Base-by-base conservation (phyloP, 129 eudicot genomes). In the Arctium minus region DNA sequence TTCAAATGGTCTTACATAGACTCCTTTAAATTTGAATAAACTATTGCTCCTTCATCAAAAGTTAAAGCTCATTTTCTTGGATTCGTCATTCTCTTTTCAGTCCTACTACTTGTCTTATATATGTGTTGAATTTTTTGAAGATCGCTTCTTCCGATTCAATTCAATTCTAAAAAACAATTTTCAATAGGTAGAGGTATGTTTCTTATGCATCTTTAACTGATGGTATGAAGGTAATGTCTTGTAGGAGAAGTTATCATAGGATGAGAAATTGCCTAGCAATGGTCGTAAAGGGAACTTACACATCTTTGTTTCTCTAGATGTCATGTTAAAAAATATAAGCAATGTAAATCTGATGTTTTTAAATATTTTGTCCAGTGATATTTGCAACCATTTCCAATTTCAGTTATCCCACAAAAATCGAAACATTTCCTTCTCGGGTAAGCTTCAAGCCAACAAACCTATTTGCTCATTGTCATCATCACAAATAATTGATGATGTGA, bases 341-440 rank as follows among this genome's bases (percentile, higher is more conserved):
- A 65, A 65, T 65, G 32, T 2, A 65, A 18, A 29, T 18, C 27
- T 65, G 33, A 65, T 8, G 33, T 27, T 22, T 8, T 18, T 65
- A 65, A 18, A 65, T 65, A 65, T 65, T 65, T 22, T 65, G 35
- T 65, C 35, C 71, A 1, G 13, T 29, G 32, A 75, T 36, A 30
- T n/a, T 8, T 50, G 15, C 13, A 46, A 53, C 7, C 37, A 69
- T 35, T n/a, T n/a, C n/a, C 13, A 35, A 38, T 13, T 65, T 44
- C 6, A 18, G 31, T 4, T n/a, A 46, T 39, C 68, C 42, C 76
- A 46, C 13, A 30, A 73, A 32, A 8, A 48, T 18, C 22, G 17
- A 69, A 48, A 71, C 72, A 80, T 33, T 46, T 35, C 62, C 40
- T 56, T 81, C 62, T 37, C 18, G n/a, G n/a, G n/a, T 75, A 39